Conservation (phyloP, 805 yeast genomes). For the Teunomyces cretensis region DNA sequence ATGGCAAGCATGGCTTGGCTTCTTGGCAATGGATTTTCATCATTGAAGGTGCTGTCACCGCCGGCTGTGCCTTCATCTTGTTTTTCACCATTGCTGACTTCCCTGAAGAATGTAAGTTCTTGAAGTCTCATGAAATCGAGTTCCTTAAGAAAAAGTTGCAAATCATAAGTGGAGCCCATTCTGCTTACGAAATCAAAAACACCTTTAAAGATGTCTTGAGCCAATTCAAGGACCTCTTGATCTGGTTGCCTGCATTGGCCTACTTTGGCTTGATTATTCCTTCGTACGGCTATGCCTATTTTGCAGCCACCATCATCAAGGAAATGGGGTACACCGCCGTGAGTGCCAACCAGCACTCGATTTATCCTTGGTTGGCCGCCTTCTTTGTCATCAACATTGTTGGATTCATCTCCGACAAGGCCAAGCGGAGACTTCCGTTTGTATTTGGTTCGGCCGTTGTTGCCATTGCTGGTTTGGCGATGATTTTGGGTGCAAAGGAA, state of each 20-base stretch:
- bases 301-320: constrained; percentile 65
- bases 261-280: constrained; percentile 70
- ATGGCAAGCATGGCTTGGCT: constrained; percentile 39
- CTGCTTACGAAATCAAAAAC: constrained; percentile 50
- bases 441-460: constrained; percentile 36
- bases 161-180: constrained; percentile 44
- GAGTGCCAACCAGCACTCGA: constrained; percentile 75
- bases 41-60: constrained; percentile 44
- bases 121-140: constrained; percentile 48
- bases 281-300: constrained; percentile 74
- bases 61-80: constrained; percentile 35
- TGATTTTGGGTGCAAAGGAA: constrained; percentile 48
- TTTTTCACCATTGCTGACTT: constrained; percentile 62
- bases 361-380: constrained; percentile 82
- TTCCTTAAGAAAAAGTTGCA: constrained; percentile 61
- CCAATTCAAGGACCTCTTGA: constrained; percentile 59
- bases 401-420: constrained; percentile 55
- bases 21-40: constrained; percentile 56
- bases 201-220: constrained; percentile 43
- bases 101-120: constrained; percentile 65
- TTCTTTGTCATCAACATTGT: constrained; percentile 62
- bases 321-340: constrained; percentile 66
- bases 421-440: constrained; percentile 46
- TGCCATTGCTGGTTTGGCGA: constrained; percentile 54
- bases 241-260: constrained; percentile 57